Evolutionary conservation across 495 filamentous ascomycete species (phyloP).

Genomic region (Cercophora scortea): DNA sequence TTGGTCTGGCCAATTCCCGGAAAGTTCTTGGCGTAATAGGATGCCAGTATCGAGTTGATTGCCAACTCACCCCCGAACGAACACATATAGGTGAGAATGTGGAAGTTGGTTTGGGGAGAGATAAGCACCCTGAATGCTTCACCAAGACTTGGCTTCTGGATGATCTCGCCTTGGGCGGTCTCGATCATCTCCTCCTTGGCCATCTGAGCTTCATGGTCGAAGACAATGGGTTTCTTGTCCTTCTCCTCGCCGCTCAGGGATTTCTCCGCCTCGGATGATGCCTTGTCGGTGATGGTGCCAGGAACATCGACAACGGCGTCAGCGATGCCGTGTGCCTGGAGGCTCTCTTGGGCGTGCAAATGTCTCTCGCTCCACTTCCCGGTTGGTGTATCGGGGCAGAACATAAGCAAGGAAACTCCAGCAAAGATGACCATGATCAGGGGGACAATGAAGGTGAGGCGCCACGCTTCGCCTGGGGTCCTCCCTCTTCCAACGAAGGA

Average conservation of each 20-base stretch:
- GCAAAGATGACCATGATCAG: slow-evolving; percentile 63
- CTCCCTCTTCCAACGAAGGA: slow-evolving; percentile 60
- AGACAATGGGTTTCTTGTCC: slow-evolving; percentile 15
- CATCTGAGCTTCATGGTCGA: slow-evolving; percentile 44
- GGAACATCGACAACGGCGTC: slow-evolving; percentile 35
- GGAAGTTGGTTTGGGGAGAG: slow-evolving; percentile 59
- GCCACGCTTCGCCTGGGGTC: slow-evolving; percentile 64
- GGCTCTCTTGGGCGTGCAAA: slow-evolving; percentile 36
- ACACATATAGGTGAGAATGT: slow-evolving; percentile 70
- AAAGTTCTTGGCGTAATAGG: slow-evolving; percentile 77
- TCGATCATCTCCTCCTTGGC: slow-evolving; percentile 50
- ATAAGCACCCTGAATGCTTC: slow-evolving; percentile 52
- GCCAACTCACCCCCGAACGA: slow-evolving; percentile 81
- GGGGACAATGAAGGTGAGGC: slow-evolving; percentile 76
- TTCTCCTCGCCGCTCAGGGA: slow-evolving; percentile 5
- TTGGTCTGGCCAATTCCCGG: slow-evolving; percentile 62
- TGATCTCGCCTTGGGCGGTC: slow-evolving; percentile 52
- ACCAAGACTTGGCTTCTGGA: slow-evolving; percentile 56
- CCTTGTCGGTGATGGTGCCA: slow-evolving; percentile 51
- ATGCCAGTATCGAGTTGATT: slow-evolving; percentile 73
- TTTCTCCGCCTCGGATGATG: slow-evolving; percentile 32
- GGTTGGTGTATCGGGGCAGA: slow-evolving; percentile 78
- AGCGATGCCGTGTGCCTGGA: slow-evolving; percentile 30
- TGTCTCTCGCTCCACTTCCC: slow-evolving; percentile 76
- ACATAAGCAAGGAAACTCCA: slow-evolving; percentile 60